These are phyloP conservation scores for Solanum aculeatissimum DNA, from an alignment of 305 asterid genomes.

Conservation along the genomic window DNA sequence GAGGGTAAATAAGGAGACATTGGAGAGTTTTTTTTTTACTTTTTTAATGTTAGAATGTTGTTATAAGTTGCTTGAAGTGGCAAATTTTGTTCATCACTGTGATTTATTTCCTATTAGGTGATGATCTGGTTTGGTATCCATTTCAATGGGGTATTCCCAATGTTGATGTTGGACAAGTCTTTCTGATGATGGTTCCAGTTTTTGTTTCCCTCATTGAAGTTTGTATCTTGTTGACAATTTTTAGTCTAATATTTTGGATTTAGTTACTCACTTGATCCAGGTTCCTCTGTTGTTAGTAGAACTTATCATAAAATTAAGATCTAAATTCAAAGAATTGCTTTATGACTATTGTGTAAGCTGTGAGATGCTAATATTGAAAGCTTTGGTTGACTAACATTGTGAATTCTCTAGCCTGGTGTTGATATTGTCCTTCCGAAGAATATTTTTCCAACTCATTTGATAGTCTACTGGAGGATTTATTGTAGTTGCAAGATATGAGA, in stretches of 20 bases:
- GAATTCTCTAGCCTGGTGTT: not conserved
- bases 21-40: too few relatives aligned
- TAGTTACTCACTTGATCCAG: not conserved
- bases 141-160: conserved; percentile 84
- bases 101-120: too few relatives aligned
- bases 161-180: conserved; percentile 44
- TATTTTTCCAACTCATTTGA: not conserved
- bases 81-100: too few relatives aligned
- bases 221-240: not conserved
- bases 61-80: too few relatives aligned
- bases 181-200: conserved; percentile 67
- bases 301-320: not conserved
- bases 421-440: not conserved
- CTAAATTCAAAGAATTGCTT: not conserved
- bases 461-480: conserved; percentile 91
- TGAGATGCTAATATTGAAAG: not conserved
- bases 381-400: not conserved
- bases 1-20: too few relatives aligned
- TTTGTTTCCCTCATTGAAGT: conserved; percentile 74
- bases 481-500: conserved; percentile 69
- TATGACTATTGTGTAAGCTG: not conserved
- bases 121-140: too few relatives aligned
- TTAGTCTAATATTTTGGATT: not conserved
- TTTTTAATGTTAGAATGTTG: too few relatives aligned
- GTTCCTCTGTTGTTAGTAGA: not conserved